Percentiles rank a stretch among this genome's conserved stretches.
Evolutionary conservation across 495 filamentous ascomycete species (phyloP).

Genomic region (Letharia columbiana): DNA sequence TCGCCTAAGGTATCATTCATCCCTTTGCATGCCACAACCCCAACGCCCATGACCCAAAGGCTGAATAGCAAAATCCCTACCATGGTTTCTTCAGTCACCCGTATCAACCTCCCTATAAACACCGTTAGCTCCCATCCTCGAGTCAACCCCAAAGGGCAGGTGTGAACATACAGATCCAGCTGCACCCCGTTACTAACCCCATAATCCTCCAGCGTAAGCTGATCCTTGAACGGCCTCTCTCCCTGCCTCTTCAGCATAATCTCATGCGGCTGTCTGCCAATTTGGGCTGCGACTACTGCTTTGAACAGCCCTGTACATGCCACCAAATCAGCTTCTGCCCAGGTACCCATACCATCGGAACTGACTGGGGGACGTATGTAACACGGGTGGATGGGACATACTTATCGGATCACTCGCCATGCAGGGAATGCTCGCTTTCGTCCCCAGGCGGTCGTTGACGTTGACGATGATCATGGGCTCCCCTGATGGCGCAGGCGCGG

Average conservation of each 20-base stretch:
- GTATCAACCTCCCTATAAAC: slow-evolving; percentile 55
- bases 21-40: background rate
- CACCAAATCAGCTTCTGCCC: slow-evolving; percentile 2
- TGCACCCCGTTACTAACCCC: slow-evolving; percentile 83
- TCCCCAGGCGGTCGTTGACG: slow-evolving; percentile 86
- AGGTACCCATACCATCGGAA: background rate
- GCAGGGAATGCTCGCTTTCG: slow-evolving; percentile 83
- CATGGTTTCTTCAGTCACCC: slow-evolving; percentile 47
- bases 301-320: slow-evolving; percentile 59
- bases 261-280: slow-evolving; percentile 81
- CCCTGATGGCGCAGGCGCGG: slow-evolving; percentile 28
- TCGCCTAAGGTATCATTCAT: background rate
- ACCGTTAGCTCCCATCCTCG: slow-evolving; percentile 12
- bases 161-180: slow-evolving; percentile 53
- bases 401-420: slow-evolving; percentile 70
- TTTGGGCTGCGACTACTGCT: slow-evolving; percentile 74
- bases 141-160: background rate
- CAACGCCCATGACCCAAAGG: background rate
- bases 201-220: slow-evolving; percentile 79
- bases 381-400: slow-evolving; percentile 23
- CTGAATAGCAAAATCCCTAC: no score
- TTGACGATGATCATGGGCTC: slow-evolving; percentile 88
- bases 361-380: background rate
- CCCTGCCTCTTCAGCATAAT: slow-evolving; percentile 88
- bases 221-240: slow-evolving; percentile 84